Evolutionary conservation across 441 rosid genomes (phyloP).

Genomic region (Theobroma grandiflorum): DNA sequence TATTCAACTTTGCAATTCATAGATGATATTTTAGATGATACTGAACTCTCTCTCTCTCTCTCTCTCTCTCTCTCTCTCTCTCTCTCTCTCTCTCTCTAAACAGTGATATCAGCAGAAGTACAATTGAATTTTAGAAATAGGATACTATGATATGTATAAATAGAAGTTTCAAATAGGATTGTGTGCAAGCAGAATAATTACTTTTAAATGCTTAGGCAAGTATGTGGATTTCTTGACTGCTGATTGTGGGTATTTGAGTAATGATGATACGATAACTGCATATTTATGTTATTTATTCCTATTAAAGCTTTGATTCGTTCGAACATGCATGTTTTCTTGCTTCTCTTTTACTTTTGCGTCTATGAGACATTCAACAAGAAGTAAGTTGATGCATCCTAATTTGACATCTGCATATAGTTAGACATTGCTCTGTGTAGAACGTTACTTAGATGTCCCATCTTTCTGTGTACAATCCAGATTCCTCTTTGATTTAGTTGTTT

Average conservation of each 20-base stretch:
- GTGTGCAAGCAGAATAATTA: background rate
- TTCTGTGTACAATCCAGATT: background rate
- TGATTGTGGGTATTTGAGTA: background rate
- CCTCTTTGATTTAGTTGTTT: constrained; percentile 11
- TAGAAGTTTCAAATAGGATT: background rate
- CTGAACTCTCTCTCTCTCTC: background rate
- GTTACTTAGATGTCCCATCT: background rate
- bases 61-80: no score
- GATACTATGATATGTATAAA: background rate
- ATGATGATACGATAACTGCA: background rate
- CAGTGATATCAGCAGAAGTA: background rate
- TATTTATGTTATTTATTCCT: background rate
- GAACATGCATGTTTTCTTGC: constrained; percentile 2
- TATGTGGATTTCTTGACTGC: background rate
- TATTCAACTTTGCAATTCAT: background rate
- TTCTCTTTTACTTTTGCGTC: background rate
- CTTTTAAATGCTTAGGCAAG: background rate
- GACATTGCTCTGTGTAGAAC: background rate
- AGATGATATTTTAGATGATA: background rate
- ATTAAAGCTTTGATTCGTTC: background rate
- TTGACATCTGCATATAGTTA: background rate
- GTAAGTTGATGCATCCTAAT: background rate
- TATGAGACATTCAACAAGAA: background rate
- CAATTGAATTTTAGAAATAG: background rate
- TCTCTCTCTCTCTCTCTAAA: no score